Evolutionary conservation across 2,329 filamentous ascomycete genomes (phyloP), one percentile per base, ranked within the genome.

Genomic region (Diaporthe longicolla): DNA sequence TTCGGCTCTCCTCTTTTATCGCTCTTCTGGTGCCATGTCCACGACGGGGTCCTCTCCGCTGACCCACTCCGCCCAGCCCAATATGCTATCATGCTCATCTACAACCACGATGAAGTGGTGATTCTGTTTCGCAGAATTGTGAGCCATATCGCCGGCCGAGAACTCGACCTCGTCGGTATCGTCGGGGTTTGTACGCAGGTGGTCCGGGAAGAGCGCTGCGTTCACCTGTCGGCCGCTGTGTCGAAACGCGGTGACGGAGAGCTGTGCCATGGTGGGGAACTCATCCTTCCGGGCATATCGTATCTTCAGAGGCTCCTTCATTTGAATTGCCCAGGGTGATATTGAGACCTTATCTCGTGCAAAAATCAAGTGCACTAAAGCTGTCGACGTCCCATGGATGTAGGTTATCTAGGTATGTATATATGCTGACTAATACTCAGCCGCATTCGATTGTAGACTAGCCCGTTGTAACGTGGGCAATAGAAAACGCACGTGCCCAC

Each of bases 121-220:
- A 17, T 75, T 74, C 11, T 43, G 19, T 0, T 37, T 45, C 6
- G 68, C 61, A 26, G 66, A 45, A 6, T 19, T 35, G 0, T 9
- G 17, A 11, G 37, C 11, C 9, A 71, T 58, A 1, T 37, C 45
- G 13, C 10, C 15, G 15, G 15, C 11, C 1, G 37, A 32, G 7
- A 61, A 74, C 2, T 37, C 24, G 29, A 69, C 8, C 43, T 71
- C 59, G 29, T 65, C 63, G 19, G n/a, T 10, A n/a, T 70, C 37
- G 19, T 32, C 61, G 1, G 68, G 32, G 17, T 65, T 43, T 4
- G 52, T 15, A 1, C 45, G 68, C 8, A 74, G 61, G 54, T 24
- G 59, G 24, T 69, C 29, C 1, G 74, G 74, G 68, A 75, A 75
- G 7, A 75, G 61, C 9, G 74, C 68, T 3, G 71, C 61, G 45